Evolutionary conservation across 257 asterid genomes (phyloP), one percentile per base, ranked within the genome.

Genomic region (Haberlea rhodopensis): DNA sequence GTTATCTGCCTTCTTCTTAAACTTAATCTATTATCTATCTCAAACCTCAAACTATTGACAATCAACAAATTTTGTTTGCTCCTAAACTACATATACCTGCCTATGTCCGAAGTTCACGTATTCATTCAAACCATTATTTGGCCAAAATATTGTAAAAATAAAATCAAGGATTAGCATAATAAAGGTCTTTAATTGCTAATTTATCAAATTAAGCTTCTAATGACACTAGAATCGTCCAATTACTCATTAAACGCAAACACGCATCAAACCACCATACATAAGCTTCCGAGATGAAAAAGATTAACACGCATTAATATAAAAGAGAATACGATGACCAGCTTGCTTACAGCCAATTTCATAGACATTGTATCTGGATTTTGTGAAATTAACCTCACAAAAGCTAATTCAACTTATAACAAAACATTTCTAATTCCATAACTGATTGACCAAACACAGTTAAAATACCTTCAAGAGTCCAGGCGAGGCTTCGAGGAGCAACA

Each of bases 391-490:
- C 21, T 69, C 57, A 32, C 53, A 21, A 45, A 37, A 57, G 45
- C 27, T 23, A 62, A 57, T 5, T 23, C 52, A n/a, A n/a, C n/a
- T n/a, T n/a, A n/a, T n/a, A n/a, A n/a, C n/a, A n/a, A n/a, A n/a
- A n/a, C n/a, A n/a, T 13, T 15, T 10, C 21, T 2, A 28, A 65
- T 26, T n/a, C 58, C 2, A 16, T 32, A 55, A 40, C 11, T 37
- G 46, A 20, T 57, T 23, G 55, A 64, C 51, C 24, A 67, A 53
- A 32, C 34, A 18, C 18, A 57, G 32, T 37, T 29, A 19, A 54
- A 58, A 64, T 76, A 89, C 97, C 98, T 80, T 92, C 94, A 59
- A 92, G 73, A 66, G 85, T 81, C 98, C 97, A 92, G 57, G 91
- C 95, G 64, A 71, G 78, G 51, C 62, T 51, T 21, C 95, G 84